phyloP scores from a whole-genome alignment of 2,329 filamentous ascomycete species.

The Fusarium chuoi region DNA sequence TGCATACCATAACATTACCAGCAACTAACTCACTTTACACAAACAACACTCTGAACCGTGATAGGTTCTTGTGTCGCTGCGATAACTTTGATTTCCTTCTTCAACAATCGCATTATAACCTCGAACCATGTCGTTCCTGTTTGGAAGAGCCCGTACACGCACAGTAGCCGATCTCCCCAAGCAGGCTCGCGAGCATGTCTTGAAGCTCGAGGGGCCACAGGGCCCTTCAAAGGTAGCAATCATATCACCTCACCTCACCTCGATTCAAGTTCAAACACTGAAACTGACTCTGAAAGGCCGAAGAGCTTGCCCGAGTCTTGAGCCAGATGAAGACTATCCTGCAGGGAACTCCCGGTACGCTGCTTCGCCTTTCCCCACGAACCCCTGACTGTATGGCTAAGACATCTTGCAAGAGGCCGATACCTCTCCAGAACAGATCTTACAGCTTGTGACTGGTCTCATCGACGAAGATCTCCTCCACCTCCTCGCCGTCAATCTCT shows the following conservation, averaged over 20 bases:
- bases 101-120: not conserved
- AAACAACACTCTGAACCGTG: slow-evolving; percentile 3
- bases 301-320: slow-evolving; percentile 87
- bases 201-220: slow-evolving; percentile 61
- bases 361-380: not conserved
- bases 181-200: slow-evolving; percentile 65
- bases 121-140: slow-evolving; percentile 63
- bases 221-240: slow-evolving; percentile 58
- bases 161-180: slow-evolving; percentile 64
- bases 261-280: not conserved
- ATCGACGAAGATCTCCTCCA: slow-evolving; percentile 92
- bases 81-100: not conserved
- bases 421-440: slow-evolving; percentile 86
- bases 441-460: slow-evolving; percentile 83
- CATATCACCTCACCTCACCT: not conserved
- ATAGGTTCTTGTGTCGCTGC: not conserved
- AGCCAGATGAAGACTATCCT: slow-evolving; percentile 92
- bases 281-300: slow-evolving; percentile 65
- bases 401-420: slow-evolving; percentile 74
- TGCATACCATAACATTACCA: not conserved
- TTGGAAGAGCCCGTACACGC: slow-evolving; percentile 63
- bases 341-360: slow-evolving; percentile 88
- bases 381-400: slow-evolving; percentile 20
- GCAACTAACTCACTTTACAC: slow-evolving; percentile 3
- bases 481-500: slow-evolving; percentile 82